These are phyloP conservation scores for Ballota nigra DNA, from an alignment of 257 asterid genomes.

Conservation along the genomic window DNA sequence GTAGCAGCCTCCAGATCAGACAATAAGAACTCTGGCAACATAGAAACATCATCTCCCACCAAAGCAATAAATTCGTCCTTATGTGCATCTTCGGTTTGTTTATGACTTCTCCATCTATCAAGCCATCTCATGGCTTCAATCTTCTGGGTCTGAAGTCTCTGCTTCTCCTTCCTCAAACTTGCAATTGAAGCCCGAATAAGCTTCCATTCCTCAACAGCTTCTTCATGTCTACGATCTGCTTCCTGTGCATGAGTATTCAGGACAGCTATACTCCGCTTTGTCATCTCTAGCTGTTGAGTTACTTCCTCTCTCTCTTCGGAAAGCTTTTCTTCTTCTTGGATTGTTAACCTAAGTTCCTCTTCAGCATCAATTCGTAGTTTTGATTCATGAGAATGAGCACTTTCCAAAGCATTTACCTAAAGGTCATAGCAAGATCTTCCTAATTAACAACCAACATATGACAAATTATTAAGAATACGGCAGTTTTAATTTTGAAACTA, in stretches of 20 bases:
- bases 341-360: conserved; percentile 36
- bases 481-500: not conserved
- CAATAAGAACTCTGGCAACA: conserved; percentile 49
- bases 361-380: conserved; percentile 56
- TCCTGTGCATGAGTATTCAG: conserved; percentile 62
- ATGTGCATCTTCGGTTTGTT: conserved; percentile 24
- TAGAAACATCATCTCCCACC: conserved; percentile 27
- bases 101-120: conserved; percentile 51
- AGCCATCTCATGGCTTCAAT: conserved; percentile 60
- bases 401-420: conserved; percentile 59
- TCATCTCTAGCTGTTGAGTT: conserved; percentile 45
- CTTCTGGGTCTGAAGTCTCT: conserved; percentile 53
- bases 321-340: conserved; percentile 53
- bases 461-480: not conserved
- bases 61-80: conserved; percentile 18
- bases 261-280: conserved; percentile 54
- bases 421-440: conserved; percentile 15
- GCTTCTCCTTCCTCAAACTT: conserved; percentile 52
- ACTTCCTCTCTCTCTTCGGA: conserved; percentile 41
- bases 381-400: conserved; percentile 52
- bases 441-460: conserved; percentile 2
- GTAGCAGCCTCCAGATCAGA: conserved; percentile 75
- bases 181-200: conserved; percentile 55
- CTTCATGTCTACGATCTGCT: conserved; percentile 50
- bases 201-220: conserved; percentile 57